phyloP scores from a whole-genome alignment of 1,284 basidiomycete species.

The Cystobasidium sp. region DNA sequence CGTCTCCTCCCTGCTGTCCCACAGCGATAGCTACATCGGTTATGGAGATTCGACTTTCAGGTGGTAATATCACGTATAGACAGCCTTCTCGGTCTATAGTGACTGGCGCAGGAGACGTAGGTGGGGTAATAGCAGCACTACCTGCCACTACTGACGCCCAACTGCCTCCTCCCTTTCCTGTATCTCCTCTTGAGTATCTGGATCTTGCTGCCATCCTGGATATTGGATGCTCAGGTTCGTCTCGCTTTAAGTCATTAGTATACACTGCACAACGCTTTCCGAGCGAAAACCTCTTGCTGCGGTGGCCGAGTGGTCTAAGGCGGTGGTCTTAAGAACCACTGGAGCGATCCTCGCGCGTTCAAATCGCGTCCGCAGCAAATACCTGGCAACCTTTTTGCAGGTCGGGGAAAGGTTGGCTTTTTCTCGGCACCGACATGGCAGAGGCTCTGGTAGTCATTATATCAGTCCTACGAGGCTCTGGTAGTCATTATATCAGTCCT shows the following conservation, averaged over 20 bases:
- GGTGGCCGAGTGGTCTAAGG: constrained; percentile 31
- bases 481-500: too few relatives aligned
- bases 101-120: not conserved
- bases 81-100: constrained; percentile 1
- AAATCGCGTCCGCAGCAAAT: constrained; percentile 22
- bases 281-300: not conserved
- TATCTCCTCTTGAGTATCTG: not conserved
- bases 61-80: not conserved
- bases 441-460: too few relatives aligned
- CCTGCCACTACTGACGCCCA: not conserved
- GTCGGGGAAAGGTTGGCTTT: not conserved
- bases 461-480: too few relatives aligned
- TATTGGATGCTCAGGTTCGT: too few relatives aligned
- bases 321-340: constrained; percentile 32
- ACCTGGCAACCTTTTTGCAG: not conserved
- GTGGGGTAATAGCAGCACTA: not conserved
- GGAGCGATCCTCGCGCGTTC: constrained; percentile 31
- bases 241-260: too few relatives aligned
- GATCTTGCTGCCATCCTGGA: too few relatives aligned
- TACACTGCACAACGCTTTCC: too few relatives aligned
- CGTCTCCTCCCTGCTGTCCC: not conserved
- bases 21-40: constrained; percentile 18
- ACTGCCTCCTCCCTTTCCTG: constrained; percentile 3
- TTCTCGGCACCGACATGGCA: not conserved
- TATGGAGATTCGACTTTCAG: not conserved